phyloP scores from a whole-genome alignment of 495 filamentous ascomycete genomes.

The Lasiosphaeria hispida region DNA sequence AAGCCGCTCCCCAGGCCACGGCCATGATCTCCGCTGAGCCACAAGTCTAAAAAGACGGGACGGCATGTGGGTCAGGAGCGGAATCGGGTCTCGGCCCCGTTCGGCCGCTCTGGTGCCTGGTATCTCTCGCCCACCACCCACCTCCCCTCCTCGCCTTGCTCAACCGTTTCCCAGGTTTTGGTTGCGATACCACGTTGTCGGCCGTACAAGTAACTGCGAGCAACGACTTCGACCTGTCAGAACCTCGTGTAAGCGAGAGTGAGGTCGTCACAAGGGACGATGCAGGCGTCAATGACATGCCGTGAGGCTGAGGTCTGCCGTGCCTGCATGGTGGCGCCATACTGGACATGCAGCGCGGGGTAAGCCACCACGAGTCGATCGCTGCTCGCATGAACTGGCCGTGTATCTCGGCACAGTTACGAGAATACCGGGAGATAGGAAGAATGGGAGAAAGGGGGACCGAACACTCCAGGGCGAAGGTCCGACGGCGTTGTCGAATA shows the following conservation, averaged over 20 bases:
- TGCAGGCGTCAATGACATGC: slow-evolving; percentile 1
- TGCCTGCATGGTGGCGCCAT: not conserved
- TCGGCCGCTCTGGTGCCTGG: no score
- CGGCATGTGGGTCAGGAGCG: no score
- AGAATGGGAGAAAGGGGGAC: no score
- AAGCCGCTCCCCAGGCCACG: no score
- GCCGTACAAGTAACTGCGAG: not conserved
- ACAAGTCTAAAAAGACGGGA: no score
- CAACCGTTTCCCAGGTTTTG: not conserved
- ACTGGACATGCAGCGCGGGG: not conserved
- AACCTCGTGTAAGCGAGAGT: slow-evolving; percentile 4
- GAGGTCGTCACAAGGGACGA: not conserved
- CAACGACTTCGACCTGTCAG: slow-evolving; percentile 1
- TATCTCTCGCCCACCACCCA: no score
- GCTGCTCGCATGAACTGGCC: not conserved
- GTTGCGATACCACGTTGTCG: not conserved
- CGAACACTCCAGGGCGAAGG: no score
- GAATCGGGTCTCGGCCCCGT: no score
- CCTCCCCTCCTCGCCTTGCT: not conserved
- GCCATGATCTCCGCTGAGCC: no score
- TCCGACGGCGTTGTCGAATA: no score
- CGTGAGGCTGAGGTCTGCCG: slow-evolving; percentile 15
- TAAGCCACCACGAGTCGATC: not conserved
- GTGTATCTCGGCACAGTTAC: not conserved
- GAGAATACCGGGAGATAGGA: not conserved